Conservation (phyloP, 2,329 filamentous ascomycete genomes). For the Aspergillus brasiliensis region DNA sequence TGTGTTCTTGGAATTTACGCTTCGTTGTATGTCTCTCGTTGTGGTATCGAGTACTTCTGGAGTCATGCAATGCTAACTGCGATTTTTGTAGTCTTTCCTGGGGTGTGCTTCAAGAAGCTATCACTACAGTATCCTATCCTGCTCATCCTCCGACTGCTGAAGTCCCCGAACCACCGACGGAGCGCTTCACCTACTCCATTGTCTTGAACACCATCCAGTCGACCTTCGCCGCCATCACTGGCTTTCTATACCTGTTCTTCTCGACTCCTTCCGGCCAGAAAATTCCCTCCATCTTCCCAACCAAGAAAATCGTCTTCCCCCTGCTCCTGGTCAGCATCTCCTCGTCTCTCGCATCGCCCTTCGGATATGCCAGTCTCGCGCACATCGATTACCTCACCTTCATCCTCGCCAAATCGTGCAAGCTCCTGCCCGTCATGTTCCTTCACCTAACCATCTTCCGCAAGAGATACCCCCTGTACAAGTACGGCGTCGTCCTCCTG, state of each 20-base stretch:
- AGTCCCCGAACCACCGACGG: constrained; percentile 45
- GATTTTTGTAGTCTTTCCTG: constrained; percentile 71
- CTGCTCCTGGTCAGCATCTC: constrained; percentile 85
- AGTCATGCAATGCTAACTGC: neutral
- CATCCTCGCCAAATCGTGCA: constrained; percentile 96
- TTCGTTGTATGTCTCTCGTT: constrained; percentile 69
- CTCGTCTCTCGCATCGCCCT: constrained; percentile 86
- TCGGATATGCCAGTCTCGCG: constrained; percentile 87
- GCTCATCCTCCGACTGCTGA: constrained; percentile 53
- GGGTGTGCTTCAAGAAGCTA: constrained; percentile 95
- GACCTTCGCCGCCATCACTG: constrained; percentile 78
- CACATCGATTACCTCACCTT: constrained; percentile 99
- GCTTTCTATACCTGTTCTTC: constrained; percentile 74
- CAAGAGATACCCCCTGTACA: constrained; percentile 87
- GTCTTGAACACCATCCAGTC: constrained; percentile 97
- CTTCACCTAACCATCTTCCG: constrained; percentile 91
- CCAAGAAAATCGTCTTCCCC: constrained; percentile 70
- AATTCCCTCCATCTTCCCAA: constrained; percentile 69
- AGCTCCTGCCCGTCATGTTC: constrained; percentile 97
- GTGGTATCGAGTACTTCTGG: neutral
- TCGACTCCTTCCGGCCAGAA: constrained; percentile 59
- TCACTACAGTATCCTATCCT: constrained; percentile 89
- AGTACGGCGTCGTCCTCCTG: constrained; percentile 88
- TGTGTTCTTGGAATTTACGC: constrained; percentile 96
- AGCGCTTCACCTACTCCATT: constrained; percentile 89